Evolutionary conservation across 306 rosid species (phyloP).

Genomic region (Rosa rugosa): DNA sequence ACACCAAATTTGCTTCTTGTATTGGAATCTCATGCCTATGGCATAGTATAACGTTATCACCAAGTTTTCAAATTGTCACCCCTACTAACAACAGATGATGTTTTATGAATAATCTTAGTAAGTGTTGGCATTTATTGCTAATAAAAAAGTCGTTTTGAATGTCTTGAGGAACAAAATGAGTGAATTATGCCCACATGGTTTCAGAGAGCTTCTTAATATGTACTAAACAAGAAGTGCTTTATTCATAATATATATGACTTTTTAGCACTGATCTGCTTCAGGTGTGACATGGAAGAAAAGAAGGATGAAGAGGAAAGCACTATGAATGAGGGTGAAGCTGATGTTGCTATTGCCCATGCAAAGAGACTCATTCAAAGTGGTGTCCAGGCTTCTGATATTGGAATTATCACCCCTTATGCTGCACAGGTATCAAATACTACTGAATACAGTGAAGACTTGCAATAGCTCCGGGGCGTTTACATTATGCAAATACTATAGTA

Average conservation of each 20-base stretch:
- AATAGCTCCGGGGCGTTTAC: not conserved
- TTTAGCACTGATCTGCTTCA: conserved; percentile 42
- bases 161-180: conserved; percentile 14
- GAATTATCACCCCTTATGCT: conserved; percentile 93
- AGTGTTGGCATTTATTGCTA: not conserved
- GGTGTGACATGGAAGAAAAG: conserved; percentile 97
- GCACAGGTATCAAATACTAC: conserved; percentile 63
- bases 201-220: not conserved
- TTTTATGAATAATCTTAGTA: not conserved
- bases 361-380: conserved; percentile 82
- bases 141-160: conserved; percentile 13
- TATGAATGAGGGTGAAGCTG: conserved; percentile 93
- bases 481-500: not conserved
- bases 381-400: conserved; percentile 87
- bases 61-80: not conserved
- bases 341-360: conserved; percentile 84
- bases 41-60: not conserved
- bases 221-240: not conserved
- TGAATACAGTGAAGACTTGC: conserved; percentile 6
- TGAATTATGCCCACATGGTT: conserved; percentile 6
- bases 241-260: not conserved
- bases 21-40: not conserved
- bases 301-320: conserved; percentile 99
- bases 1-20: not conserved
- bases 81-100: not conserved